Percentiles rank a stretch among this genome's conserved stretches.
phyloP scores from a whole-genome alignment of 2,329 filamentous ascomycete species.

The Colletotrichum kahawae region DNA sequence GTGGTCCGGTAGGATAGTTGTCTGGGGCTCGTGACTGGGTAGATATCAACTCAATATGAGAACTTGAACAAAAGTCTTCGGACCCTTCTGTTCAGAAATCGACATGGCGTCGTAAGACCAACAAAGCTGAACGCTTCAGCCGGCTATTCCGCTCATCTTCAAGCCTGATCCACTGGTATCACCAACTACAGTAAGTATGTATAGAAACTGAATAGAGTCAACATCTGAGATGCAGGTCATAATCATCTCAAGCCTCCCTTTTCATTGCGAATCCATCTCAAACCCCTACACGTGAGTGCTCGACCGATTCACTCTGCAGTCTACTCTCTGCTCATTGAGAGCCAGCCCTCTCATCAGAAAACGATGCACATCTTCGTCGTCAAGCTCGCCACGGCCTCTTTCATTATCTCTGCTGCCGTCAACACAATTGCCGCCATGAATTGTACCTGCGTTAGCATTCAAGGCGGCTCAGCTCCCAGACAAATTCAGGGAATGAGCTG shows the following conservation, averaged over 20 bases:
- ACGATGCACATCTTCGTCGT: fast-evolving
- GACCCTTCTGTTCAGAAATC: not conserved
- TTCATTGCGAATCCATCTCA: not conserved
- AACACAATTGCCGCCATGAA: not conserved
- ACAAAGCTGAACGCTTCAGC: not conserved
- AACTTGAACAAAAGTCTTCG: not conserved
- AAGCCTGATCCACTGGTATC: not conserved
- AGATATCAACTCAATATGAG: not conserved
- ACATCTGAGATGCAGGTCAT: not conserved
- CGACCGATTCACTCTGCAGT: not conserved
- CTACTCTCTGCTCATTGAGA: not conserved
- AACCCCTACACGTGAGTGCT: not conserved
- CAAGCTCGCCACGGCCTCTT: not conserved
- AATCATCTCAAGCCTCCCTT: not conserved
- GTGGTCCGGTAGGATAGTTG: not conserved
- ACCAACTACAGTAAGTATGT: not conserved
- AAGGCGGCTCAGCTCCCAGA: not conserved
- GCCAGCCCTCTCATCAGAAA: not conserved
- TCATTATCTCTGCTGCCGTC: not conserved
- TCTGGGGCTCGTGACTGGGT: not conserved
- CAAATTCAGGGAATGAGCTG: not conserved
- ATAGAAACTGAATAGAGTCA: not conserved
- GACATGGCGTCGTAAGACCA: not conserved
- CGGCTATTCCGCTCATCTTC: not conserved
- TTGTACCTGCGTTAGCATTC: not conserved